Base-by-base conservation (phyloP, 1,284 basidiomycete genomes). In the Anthracocystis walkeri region DNA sequence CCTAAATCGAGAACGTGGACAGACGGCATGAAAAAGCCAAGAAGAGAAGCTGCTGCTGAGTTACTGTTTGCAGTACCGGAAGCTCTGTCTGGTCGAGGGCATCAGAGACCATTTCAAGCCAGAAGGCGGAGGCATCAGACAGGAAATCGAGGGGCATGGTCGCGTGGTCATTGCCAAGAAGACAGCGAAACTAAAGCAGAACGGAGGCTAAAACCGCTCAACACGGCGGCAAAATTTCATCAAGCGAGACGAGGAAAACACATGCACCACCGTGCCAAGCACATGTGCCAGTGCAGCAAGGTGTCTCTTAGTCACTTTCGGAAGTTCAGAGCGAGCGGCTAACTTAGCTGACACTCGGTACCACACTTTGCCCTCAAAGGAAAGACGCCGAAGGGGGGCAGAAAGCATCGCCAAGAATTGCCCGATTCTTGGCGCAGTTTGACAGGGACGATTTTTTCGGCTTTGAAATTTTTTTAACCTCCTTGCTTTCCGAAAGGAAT, bases 371-470 rank as follows among this genome's bases (percentile, higher is more conserved):
- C 11, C 7, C 10, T 5, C 25, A 29, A 2, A 33, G 11, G 10
- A 48, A 48, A 5, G 18, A 31, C 46, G 25, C 27, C 48, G 48
- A 31, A 49, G 29, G 20, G 48, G 3, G n/a, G n/a, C 10, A 18
- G 11, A 14, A 20, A 31, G 52, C 12, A 56, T 55, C 58, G 64
- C 64, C 64, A 65, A 59, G 64, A 65, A 50, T 49, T 27, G 46
- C 46, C 41, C 31, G 35, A 52, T 27, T 38, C 65, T 67, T 67
- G 65, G 65, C 65, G 38, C 65, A 61, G 53, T 67, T 61, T 41
- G 65, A 61, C 58, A 29, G 49, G 55, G 10, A 21, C 29, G 46
- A 8, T 4, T 29, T 31, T 31, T 31, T 25, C 16, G 46, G 27
- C 46, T 25, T 45, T 16, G 21, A 18, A 18, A 18, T n/a, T 41